Evolutionary conservation across 116 monocot species (phyloP).

Genomic region (Zostera marina): DNA sequence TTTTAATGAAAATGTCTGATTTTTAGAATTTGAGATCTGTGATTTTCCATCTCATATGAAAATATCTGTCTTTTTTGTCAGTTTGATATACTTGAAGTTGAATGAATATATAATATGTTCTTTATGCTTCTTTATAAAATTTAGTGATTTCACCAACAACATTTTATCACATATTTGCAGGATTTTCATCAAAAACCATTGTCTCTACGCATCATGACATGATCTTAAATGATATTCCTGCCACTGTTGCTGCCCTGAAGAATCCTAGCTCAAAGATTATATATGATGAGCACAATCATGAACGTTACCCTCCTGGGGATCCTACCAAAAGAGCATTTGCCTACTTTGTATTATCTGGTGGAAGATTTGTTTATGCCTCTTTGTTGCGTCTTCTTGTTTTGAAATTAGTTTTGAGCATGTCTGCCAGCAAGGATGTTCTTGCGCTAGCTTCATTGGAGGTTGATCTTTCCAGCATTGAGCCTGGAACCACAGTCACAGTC

Average conservation of each 20-base stretch:
- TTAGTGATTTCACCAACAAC: no score
- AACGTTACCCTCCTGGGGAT: conserved; percentile 79
- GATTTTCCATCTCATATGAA: no score
- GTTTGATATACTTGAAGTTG: no score
- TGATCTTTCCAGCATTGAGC: conserved; percentile 80
- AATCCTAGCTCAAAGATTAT: conserved; percentile 67
- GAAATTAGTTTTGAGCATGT: conserved; percentile 88
- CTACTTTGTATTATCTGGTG: conserved; percentile 85
- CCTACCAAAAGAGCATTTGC: conserved; percentile 89
- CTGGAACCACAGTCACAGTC: conserved; percentile 72
- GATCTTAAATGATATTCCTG: conserved; percentile 24
- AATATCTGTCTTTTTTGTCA: no score
- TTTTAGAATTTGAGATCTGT: no score
- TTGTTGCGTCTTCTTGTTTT: conserved; percentile 66
- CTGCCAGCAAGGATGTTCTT: conserved; percentile 81
- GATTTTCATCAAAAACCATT: conserved; percentile 50
- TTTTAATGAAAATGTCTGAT: no score
- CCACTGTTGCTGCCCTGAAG: conserved; percentile 69
- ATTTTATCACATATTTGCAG: conserved; percentile 13
- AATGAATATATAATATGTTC: no score
- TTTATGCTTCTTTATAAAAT: no score
- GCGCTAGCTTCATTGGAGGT: conserved; percentile 86
- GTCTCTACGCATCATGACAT: conserved; percentile 25
- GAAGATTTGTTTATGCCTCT: conserved; percentile 86
- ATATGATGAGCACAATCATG: conserved; percentile 84